These are phyloP conservation scores for Saturnispora zaruensis DNA, from an alignment of 805 yeast species.

Conservation along the genomic window DNA sequence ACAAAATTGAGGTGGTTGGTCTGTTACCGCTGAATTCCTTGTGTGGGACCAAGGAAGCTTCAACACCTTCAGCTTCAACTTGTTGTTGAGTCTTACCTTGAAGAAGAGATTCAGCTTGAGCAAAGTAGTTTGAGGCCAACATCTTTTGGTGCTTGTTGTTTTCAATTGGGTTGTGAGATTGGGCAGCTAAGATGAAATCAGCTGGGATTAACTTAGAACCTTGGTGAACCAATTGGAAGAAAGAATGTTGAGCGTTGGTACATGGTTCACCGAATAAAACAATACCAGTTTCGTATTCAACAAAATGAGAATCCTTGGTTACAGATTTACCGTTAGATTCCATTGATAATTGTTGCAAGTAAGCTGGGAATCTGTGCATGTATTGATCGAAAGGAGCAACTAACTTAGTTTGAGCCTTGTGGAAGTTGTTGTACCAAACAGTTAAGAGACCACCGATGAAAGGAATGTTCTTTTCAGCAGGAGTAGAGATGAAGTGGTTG, in stretches of 20 bases:
- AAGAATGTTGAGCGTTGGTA: constrained; percentile 97
- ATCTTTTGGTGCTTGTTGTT: constrained; percentile 89
- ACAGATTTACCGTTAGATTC: constrained; percentile 98
- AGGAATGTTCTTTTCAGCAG: constrained; percentile 88
- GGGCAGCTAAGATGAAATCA: constrained; percentile 93
- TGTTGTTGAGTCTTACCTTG: constrained; percentile 83
- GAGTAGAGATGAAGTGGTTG: constrained; percentile 76
- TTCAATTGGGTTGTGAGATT: constrained; percentile 96
- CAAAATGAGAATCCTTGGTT: constrained; percentile 82
- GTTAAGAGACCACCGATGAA: constrained; percentile 85
- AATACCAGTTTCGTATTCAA: constrained; percentile 92
- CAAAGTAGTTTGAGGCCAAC: constrained; percentile 98
- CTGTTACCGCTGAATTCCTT: constrained; percentile 96
- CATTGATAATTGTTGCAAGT: constrained; percentile 97
- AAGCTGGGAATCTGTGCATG: constrained; percentile 98
- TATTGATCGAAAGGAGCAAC: constrained; percentile 99
- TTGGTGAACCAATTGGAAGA: constrained; percentile 99
- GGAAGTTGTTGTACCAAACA: constrained; percentile 98
- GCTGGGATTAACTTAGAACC: constrained; percentile 97
- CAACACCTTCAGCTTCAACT: constrained; percentile 77
- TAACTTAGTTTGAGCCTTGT: constrained; percentile 95
- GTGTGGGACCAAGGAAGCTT: constrained; percentile 85
- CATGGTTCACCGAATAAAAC: constrained; percentile 98
- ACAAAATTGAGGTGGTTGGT: constrained; percentile 96
- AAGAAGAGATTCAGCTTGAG: constrained; percentile 97